Evolutionary conservation across 805 yeast species (phyloP), one percentile per base, ranked within the genome.

Genomic region (Starmerella cellae): DNA sequence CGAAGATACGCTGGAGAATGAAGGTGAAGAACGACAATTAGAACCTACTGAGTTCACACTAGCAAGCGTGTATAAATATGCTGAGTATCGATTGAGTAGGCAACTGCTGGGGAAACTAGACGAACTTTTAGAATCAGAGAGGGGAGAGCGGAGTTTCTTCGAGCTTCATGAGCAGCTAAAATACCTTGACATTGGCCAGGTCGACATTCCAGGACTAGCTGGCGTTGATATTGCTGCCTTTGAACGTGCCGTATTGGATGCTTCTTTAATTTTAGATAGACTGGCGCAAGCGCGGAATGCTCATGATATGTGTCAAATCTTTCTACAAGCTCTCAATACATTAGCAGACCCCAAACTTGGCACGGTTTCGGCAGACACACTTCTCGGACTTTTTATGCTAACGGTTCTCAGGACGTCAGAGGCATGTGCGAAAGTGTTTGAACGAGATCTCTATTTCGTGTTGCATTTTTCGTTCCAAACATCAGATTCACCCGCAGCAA

Each of bases 351-450:
- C 49, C 27, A 19, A 40, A 48, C 28, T 46, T 44, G 52, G 55
- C 14, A 32, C 54, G 0, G 65, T 82, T 5, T 87, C 79, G 60
- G 97, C 96, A 0, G 97, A 87, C 56, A 74, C 82, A 0, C 61
- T 87, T 19, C 69, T 87, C 3, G 78, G 85, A 1, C 62, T 87
- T 36, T 61, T 87, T 47, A 70, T 84, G 5, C 64, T 84, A 58
- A 84, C 83, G 3, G 69, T 85, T 1, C 67, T 76, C 9, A 73
- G 79, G 41, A 68, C 91, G 1, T 68, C 44, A 8, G 18, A 8
- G 30, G 71, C 81, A 2, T 64, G 65, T 3, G 61, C 77, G 51
- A 19, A 21, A 10, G 35, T 43, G 4, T 55, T 84, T 21, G 78
- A 74, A 49, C 69, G 73, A 2, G 85, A 81, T 49, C 55, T 87